Base-by-base conservation (phyloP, 805 yeast species). In the Lipomyces kockii region DNA sequence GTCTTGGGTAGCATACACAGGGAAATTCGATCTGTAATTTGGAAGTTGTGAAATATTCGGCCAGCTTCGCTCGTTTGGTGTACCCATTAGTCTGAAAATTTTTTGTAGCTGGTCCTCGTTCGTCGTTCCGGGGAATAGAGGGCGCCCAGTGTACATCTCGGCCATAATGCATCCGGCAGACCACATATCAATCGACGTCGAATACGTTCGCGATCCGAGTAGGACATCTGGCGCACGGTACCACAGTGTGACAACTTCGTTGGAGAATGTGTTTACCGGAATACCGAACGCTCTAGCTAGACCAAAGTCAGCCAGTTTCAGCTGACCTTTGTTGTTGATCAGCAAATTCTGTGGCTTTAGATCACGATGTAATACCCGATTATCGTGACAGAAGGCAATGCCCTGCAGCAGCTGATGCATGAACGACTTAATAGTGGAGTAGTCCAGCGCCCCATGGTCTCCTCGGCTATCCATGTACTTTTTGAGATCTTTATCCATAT, bases 161-260 rank as follows among this genome's bases (percentile, higher is more conserved):
- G 98, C 98, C 78, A 95, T 85, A 63, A 95, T 95, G 80, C 99
- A 95, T 17, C 99, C 99, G 17, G 97, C 96, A 20, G 97, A 92
- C 99, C 99, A 95, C 81, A 95, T 91, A 77, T 95, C 99, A 68
- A 95, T 96, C 8, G 97, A 93, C 0, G 99, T 95, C 58, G 97
- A 90, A 79, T 95, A 95, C 65, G 96, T 94, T 74, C 97, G 87
- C 2, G 97, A 92, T 1, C 99, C 99, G 76, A 95, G 83, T 62
- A 95, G 82, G 37, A 95, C 98, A 77, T 94, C 99, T 0, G 99
- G 99, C 0, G 98, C 97, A 71, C 99, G 86, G 79, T 94, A 94
- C 99, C 99, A 95, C 71, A 95, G 82, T 0, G 99, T 95, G 57
- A 95, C 99, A 62, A 95, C 98, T 78, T 95, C 99, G 79, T 94